phyloP scores from a whole-genome alignment of 176 grass and related monocot genomes.

The Oryza glumipatula region DNA sequence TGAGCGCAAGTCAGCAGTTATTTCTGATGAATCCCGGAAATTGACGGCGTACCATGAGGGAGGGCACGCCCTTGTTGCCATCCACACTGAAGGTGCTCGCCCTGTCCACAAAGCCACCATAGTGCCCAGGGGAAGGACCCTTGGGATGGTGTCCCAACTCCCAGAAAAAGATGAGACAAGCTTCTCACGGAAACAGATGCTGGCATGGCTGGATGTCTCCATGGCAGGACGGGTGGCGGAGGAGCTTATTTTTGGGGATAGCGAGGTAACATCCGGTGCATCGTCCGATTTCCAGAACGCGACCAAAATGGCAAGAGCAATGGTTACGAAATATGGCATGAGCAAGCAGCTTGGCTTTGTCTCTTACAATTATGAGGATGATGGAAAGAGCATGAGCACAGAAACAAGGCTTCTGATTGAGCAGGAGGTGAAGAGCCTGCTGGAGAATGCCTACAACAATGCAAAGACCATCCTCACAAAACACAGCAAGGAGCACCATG shows the following conservation, averaged over 20 bases:
- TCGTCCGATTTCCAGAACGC: slow-evolving; percentile 85
- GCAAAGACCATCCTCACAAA: slow-evolving; percentile 83
- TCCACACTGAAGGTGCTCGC: slow-evolving; percentile 85
- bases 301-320: slow-evolving; percentile 71
- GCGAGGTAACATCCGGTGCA: slow-evolving; percentile 89
- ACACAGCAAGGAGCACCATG: slow-evolving; percentile 86
- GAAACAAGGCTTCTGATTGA: slow-evolving; percentile 89
- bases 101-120: slow-evolving; percentile 96
- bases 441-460: slow-evolving; percentile 89
- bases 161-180: slow-evolving; percentile 99
- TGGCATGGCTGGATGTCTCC: slow-evolving; percentile 81
- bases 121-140: slow-evolving; percentile 82
- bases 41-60: slow-evolving; percentile 95
- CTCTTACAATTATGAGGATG: slow-evolving; percentile 83
- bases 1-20: slow-evolving; percentile 89
- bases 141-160: slow-evolving; percentile 86
- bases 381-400: slow-evolving; percentile 85
- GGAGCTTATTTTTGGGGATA: slow-evolving; percentile 95
- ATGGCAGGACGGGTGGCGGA: slow-evolving; percentile 96
- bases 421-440: slow-evolving; percentile 80
- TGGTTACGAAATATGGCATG: slow-evolving; percentile 98
- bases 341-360: slow-evolving; percentile 87
- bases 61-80: slow-evolving; percentile 93
- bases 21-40: slow-evolving; percentile 76
- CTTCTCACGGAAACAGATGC: slow-evolving; percentile 85